A percentile compares a stretch with the other conserved stretches of the same genome.
These are phyloP conservation scores for Monosporascus ibericus DNA, from an alignment of 2,329 filamentous ascomycete genomes.

Conservation along the genomic window DNA sequence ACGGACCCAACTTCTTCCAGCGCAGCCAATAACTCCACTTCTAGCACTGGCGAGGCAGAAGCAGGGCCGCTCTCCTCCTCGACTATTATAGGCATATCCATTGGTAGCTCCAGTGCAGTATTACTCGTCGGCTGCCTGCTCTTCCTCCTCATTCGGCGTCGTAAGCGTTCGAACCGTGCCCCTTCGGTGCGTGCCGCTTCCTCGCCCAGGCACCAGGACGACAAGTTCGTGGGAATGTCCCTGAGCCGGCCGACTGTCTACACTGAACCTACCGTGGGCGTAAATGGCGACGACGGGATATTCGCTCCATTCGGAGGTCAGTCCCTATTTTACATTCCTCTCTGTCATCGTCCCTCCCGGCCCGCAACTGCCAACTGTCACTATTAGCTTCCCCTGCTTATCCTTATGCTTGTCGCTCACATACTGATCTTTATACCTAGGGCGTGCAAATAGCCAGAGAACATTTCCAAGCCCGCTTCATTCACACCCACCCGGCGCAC, in stretches of 20 bases:
- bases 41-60: background rate
- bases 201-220: conserved; percentile 3
- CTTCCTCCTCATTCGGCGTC: background rate
- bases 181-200: conserved; percentile 1
- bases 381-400: too few species aligned
- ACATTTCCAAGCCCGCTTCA: background rate
- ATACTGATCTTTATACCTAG: conserved; percentile 11
- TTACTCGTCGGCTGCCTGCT: background rate
- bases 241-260: background rate
- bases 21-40: background rate
- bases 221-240: conserved; percentile 6
- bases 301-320: conserved; percentile 42
- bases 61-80: background rate
- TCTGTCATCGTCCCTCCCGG: background rate
- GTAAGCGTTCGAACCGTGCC: background rate
- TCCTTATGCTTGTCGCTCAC: background rate
- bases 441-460: conserved; percentile 16
- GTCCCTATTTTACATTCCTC: conserved; percentile 2
- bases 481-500: background rate
- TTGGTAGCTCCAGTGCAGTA: background rate
- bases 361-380: background rate
- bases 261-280: background rate
- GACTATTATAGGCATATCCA: background rate
- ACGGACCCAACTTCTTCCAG: background rate
- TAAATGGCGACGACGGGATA: conserved; percentile 24